Percentiles rank a stretch among this genome's conserved stretches.
These are phyloP conservation scores for Ophiostoma perfectum DNA, from an alignment of 2,329 filamentous ascomycete species.

Conservation along the genomic window DNA sequence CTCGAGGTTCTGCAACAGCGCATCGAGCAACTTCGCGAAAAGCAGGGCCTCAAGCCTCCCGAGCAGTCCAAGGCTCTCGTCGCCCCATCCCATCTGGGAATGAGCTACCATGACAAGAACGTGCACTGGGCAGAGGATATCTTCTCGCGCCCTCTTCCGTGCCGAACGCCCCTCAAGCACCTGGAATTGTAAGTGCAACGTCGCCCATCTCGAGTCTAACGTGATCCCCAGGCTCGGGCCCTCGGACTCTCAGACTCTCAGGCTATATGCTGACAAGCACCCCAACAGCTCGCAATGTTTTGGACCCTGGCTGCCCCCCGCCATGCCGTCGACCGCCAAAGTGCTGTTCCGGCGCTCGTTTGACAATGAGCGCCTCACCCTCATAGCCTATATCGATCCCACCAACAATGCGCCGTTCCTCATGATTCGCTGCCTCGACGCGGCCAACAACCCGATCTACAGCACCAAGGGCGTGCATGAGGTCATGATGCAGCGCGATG, in stretches of 20 bases:
- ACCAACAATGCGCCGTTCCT: constrained; percentile 42
- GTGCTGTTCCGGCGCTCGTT: constrained; percentile 56
- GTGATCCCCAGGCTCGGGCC: too few species aligned
- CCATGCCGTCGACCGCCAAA: constrained; percentile 44
- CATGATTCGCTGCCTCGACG: constrained; percentile 41
- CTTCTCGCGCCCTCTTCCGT: constrained; percentile 50
- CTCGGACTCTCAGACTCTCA: too few species aligned
- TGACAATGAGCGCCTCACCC: constrained; percentile 49
- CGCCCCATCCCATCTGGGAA: constrained; percentile 32
- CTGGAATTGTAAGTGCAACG: constrained; percentile 26
- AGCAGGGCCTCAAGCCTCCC: constrained; percentile 41
- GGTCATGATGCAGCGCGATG: constrained; percentile 47
- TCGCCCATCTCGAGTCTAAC: background rate
- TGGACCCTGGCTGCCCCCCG: constrained; percentile 42
- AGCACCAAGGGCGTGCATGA: constrained; percentile 50
- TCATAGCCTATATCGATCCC: constrained; percentile 48
- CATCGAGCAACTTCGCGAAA: constrained; percentile 48
- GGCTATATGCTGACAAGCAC: constrained; percentile 26
- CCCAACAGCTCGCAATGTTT: constrained; percentile 39
- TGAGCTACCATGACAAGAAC: constrained; percentile 27
- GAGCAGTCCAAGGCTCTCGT: constrained; percentile 32
- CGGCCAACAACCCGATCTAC: constrained; percentile 41
- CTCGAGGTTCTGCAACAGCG: constrained; percentile 46
- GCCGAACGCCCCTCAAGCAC: constrained; percentile 46
- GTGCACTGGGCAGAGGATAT: constrained; percentile 57